Evolutionary conservation across 2,329 filamentous ascomycete genomes (phyloP), one percentile per base, ranked within the genome.

Genomic region (Sclerotinia glacialis): DNA sequence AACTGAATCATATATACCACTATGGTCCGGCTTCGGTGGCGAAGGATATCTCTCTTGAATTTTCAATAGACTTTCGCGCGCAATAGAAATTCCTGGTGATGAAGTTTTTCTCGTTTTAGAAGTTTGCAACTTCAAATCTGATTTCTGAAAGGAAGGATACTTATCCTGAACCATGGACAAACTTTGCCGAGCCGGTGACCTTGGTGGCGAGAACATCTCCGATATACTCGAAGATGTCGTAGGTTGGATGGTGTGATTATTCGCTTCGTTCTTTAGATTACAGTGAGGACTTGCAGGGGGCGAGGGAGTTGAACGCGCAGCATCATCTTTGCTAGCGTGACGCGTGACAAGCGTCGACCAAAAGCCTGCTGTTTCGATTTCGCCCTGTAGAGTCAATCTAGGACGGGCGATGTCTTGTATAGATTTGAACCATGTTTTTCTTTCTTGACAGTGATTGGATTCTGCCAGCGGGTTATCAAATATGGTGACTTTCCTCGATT

Each of bases 401-500:
- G 52, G 52, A 47, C 26, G 23, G 5, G 42, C 52, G 16, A n/a
- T 18, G 49, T 46, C 53, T 65, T 54, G 49, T n/a, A 58, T 34
- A 21, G 23, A 34, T 37, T 58, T 49, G 12, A 44, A 49, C 59
- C 65, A 63, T 52, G 34, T 40, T 44, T 23, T 47, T 9, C n/a
- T 65, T 59, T 8, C 34, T 49, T 31, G 63, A 54, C n/a, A 67
- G 65, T 23, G 60, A 52, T 16, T 18, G 68, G 72, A 26, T 37
- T 61, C 14, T 37, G 21, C 3, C 14, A 12, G 31, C 31, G 31
- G n/a, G 40, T 34, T 40, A 18, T 50, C 44, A 16, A 49, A 52
- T 68, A 72, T 26, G 64, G 59, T 34, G 69, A 72, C 31, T 70
- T 71, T n/a, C 64, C 64, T 64, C 72, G 63, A 56, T 47, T 69